Evolutionary conservation across 2,329 filamentous ascomycete species (phyloP).

Genomic region (Dothistroma pini): DNA sequence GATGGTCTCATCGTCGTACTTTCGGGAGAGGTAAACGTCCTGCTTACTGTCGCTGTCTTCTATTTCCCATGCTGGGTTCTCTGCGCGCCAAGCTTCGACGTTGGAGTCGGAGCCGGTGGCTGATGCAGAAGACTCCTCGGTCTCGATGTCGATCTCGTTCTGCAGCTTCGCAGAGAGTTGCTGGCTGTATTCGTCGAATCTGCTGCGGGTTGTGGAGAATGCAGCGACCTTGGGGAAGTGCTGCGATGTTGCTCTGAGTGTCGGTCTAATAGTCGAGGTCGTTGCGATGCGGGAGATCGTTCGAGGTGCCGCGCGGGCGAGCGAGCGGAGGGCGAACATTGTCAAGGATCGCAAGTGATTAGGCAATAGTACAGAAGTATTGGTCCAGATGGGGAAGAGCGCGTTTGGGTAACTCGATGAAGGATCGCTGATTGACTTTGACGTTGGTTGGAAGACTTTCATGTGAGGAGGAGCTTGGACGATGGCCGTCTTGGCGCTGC

Average conservation of each 20-base stretch:
- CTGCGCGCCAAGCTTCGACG: conserved; percentile 76
- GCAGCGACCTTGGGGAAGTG: conserved; percentile 25
- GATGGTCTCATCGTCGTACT: conserved; percentile 83
- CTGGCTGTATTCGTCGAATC: conserved; percentile 57
- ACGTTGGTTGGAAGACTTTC: conserved; percentile 1
- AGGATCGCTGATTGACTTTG: neutral
- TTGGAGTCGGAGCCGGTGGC: conserved; percentile 58
- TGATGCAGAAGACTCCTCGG: conserved; percentile 54
- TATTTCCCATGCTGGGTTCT: conserved; percentile 72
- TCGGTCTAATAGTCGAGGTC: conserved; percentile 37
- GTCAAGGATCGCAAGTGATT: conserved; percentile 10
- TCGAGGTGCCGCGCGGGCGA: conserved; percentile 46
- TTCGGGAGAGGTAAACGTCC: conserved; percentile 79
- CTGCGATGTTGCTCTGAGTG: conserved; percentile 20
- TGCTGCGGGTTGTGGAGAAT: conserved; percentile 43
- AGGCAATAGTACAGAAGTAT: neutral
- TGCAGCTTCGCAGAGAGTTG: conserved; percentile 85
- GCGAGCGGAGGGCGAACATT: conserved; percentile 46
- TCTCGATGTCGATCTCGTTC: conserved; percentile 79
- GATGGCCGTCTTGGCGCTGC: neutral
- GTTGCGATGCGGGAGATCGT: conserved; percentile 41
- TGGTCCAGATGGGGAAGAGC: neutral
- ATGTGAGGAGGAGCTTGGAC: neutral
- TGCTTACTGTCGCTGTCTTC: conserved; percentile 80
- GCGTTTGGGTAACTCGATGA: conserved; percentile 4